phyloP scores from a whole-genome alignment of 495 filamentous ascomycete genomes.

The Pseudomonodictys pantanalensis region DNA sequence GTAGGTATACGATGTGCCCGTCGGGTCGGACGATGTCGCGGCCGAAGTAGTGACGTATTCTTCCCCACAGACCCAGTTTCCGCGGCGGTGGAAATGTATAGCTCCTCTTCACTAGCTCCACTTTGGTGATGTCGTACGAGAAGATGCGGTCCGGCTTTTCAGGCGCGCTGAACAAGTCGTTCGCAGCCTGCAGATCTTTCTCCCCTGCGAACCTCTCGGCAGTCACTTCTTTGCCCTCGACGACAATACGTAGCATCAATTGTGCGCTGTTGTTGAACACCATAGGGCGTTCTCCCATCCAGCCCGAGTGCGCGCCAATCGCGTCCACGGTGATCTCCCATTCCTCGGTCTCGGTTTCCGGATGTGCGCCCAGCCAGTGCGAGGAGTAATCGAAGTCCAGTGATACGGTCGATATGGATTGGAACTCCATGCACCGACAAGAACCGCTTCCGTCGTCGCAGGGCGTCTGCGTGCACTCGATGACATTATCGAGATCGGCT shows the following conservation, averaged over 20 bases:
- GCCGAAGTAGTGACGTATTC: conserved; percentile 11
- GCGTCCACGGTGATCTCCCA: conserved; percentile 22
- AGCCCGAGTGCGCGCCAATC: conserved; percentile 4
- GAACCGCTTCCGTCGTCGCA: not conserved
- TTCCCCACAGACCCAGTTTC: not conserved
- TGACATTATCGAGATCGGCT: conserved; percentile 5
- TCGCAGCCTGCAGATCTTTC: not conserved
- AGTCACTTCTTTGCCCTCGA: not conserved
- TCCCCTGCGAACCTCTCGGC: not conserved
- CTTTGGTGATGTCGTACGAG: not conserved
- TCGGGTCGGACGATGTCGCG: not conserved
- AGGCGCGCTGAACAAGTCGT: not conserved
- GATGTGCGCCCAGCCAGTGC: not conserved
- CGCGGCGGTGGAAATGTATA: conserved; percentile 2
- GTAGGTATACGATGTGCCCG: conserved; percentile 18
- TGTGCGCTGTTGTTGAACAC: conserved; percentile 1
- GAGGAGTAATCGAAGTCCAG: conserved; percentile 19
- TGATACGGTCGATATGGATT: not conserved
- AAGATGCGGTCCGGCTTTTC: not conserved
- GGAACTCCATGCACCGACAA: conserved; percentile 6
- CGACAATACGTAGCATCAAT: conserved; percentile 10
- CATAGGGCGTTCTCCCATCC: not conserved
- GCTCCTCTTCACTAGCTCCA: conserved; percentile 2
- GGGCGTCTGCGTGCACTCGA: not conserved
- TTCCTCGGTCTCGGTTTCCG: not conserved